A percentile compares a stretch with the other conserved stretches of the same genome.
These are phyloP conservation scores for Firmiana major DNA, from an alignment of 345 rosid species.

Conservation along the genomic window DNA sequence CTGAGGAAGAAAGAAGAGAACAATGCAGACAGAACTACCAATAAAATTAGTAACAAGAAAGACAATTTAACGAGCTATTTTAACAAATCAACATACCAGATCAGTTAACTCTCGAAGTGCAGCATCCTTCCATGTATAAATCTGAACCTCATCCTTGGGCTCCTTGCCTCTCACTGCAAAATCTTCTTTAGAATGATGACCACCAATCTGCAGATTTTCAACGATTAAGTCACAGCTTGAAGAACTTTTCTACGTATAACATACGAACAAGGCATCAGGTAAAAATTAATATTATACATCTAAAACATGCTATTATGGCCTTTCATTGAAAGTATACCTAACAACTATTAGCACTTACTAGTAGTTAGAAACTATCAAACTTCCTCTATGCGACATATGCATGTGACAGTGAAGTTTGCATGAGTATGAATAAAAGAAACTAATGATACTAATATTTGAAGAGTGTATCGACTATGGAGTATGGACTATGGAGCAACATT, in stretches of 20 bases:
- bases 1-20: background rate
- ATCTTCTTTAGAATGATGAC: slow-evolving; percentile 77
- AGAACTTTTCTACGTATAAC: background rate
- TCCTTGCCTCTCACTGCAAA: slow-evolving; percentile 97
- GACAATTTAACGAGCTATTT: background rate
- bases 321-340: background rate
- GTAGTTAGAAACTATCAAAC: background rate
- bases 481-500: background rate
- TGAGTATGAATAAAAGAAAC: background rate
- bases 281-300: background rate
- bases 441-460: background rate
- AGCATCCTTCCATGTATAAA: slow-evolving; percentile 98
- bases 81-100: slow-evolving; percentile 43
- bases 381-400: background rate
- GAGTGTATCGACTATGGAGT: background rate
- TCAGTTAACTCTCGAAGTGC: slow-evolving; percentile 84
- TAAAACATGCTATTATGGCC: background rate
- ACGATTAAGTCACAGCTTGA: background rate
- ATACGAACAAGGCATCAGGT: background rate
- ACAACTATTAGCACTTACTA: background rate
- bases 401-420: background rate
- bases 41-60: background rate
- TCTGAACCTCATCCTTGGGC: slow-evolving; percentile 94
- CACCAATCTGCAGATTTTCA: slow-evolving; percentile 52
- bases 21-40: background rate